Percentiles rank a stretch among this genome's conserved stretches.
Evolutionary conservation across 768 basidiomycete species (phyloP).

Genomic region (Amanita muscaria): DNA sequence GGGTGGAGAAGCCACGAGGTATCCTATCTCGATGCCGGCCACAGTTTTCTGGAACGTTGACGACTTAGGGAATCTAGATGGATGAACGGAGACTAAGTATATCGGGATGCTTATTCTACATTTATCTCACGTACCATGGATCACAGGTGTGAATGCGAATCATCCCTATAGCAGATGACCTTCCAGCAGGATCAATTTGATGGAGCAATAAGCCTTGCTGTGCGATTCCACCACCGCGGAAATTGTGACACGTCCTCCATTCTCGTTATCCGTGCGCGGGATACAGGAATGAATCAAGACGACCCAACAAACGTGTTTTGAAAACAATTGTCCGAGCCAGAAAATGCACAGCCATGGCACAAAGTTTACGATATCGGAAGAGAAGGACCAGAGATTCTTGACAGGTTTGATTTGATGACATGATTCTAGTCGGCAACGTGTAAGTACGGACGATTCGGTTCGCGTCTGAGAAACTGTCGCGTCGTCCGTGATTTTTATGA

Average conservation of each 20-base stretch:
- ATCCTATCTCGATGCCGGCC: constrained; percentile 1
- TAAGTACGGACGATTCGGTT: background rate
- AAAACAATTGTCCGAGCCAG: background rate
- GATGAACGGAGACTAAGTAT: too few species aligned
- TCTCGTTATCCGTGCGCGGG: background rate
- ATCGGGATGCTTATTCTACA: background rate
- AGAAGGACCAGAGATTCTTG: background rate
- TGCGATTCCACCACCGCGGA: constrained; percentile 2
- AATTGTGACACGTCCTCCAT: constrained; percentile 2
- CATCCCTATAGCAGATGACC: background rate
- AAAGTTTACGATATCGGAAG: background rate
- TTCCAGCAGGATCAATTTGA: constrained; percentile 3
- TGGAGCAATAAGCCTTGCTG: background rate
- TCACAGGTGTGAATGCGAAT: constrained; percentile 4
- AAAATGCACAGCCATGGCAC: constrained; percentile 5
- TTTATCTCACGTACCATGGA: constrained; percentile 3
- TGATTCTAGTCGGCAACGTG: background rate
- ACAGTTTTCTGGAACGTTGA: constrained; percentile 6
- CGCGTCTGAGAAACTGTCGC: background rate
- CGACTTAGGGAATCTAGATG: constrained; percentile 2
- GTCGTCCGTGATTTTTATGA: too few species aligned
- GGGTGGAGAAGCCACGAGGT: constrained; percentile 5
- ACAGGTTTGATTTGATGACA: constrained; percentile 5
- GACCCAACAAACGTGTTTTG: background rate
- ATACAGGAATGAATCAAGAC: background rate